Evolutionary conservation across 345 rosid species (phyloP).

Genomic region (Pugionium cornutum): DNA sequence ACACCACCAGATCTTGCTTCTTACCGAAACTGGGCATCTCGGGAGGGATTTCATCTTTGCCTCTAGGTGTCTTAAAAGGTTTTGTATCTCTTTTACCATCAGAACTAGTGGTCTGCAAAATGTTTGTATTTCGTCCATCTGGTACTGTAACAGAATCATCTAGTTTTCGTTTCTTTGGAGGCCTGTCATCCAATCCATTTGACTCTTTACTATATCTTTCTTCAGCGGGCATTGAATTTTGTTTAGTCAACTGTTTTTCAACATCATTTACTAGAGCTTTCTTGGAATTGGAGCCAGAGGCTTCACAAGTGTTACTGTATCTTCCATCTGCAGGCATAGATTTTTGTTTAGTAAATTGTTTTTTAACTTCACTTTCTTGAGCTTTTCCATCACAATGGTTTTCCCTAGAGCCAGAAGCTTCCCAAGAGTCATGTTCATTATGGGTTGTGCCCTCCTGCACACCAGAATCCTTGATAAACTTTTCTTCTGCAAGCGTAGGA

Average conservation of each 20-base stretch:
- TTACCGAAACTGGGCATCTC: conserved; percentile 23
- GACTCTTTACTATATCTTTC: conserved; percentile 36
- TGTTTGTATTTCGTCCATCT: conserved; percentile 40
- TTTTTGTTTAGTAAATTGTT: conserved; percentile 28
- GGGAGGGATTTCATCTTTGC: conserved; percentile 20
- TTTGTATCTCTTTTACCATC: conserved; percentile 21
- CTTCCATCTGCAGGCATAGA: conserved; percentile 29
- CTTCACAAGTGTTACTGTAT: conserved; percentile 19
- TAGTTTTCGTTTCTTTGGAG: conserved; percentile 55
- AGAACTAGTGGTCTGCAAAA: conserved; percentile 24
- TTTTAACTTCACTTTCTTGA: conserved; percentile 35
- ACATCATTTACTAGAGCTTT: conserved; percentile 20
- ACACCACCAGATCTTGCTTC: conserved; percentile 29
- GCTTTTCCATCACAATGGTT: conserved; percentile 27
- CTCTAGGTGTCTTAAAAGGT: conserved; percentile 29
- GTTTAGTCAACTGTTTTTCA: conserved; percentile 26
- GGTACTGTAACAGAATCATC: conserved; percentile 37
- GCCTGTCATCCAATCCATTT: conserved; percentile 45
- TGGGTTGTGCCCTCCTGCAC: conserved; percentile 8
- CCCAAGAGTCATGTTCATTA: conserved; percentile 10
- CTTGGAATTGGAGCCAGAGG: conserved; percentile 30
- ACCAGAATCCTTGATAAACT: conserved; percentile 24
- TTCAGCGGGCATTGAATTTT: conserved; percentile 35
- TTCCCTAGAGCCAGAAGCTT: conserved; percentile 24
- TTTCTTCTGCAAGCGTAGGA: conserved; percentile 34